Percentiles rank a stretch among this genome's conserved stretches.
Evolutionary conservation across 495 filamentous ascomycete species (phyloP).

Genomic region (Daldinia concentrica): DNA sequence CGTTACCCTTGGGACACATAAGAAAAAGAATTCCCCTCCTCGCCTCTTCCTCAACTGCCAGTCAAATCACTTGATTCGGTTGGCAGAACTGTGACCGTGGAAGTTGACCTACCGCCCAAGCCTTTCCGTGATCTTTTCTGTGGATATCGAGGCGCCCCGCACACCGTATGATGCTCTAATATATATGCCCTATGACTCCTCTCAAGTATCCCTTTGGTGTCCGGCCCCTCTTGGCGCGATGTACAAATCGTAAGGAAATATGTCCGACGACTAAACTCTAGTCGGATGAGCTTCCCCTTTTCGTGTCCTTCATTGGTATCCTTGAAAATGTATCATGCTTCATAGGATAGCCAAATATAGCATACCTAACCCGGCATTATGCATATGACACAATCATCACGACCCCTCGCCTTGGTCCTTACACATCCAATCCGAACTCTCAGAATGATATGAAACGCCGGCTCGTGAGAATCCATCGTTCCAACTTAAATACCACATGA

Average conservation of each 20-base stretch:
- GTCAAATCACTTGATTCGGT: slow-evolving; percentile 32
- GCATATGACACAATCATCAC: slow-evolving; percentile 19
- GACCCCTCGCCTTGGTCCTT: slow-evolving; percentile 7
- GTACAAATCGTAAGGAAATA: slow-evolving; percentile 34
- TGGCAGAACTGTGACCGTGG: slow-evolving; percentile 15
- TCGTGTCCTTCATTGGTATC: slow-evolving; percentile 20
- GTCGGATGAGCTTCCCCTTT: slow-evolving; percentile 15
- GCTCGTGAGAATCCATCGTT: slow-evolving; percentile 9
- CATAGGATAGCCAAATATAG: slow-evolving; percentile 33
- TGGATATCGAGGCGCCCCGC: slow-evolving; percentile 33
- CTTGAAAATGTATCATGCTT: slow-evolving; percentile 17
- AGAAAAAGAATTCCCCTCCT: slow-evolving; percentile 19
- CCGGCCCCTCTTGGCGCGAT: slow-evolving; percentile 13
- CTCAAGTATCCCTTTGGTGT: slow-evolving; percentile 24
- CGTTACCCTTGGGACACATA: slow-evolving; percentile 36
- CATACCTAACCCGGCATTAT: slow-evolving; percentile 21
- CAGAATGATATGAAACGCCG: slow-evolving; percentile 5
- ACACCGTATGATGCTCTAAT: slow-evolving; percentile 40
- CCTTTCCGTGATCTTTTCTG: slow-evolving; percentile 29
- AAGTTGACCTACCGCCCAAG: slow-evolving; percentile 5
- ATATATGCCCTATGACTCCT: slow-evolving; percentile 41
- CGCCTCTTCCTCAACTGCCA: slow-evolving; percentile 1
- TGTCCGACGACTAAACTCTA: slow-evolving; percentile 14
- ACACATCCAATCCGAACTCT: slow-evolving; percentile 20
- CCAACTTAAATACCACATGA: slow-evolving; percentile 15